A percentile compares a stretch with the other conserved stretches of the same genome.
phyloP scores from a whole-genome alignment of 1,284 basidiomycete species.

The Melanopsichium pennsylvanicum region DNA sequence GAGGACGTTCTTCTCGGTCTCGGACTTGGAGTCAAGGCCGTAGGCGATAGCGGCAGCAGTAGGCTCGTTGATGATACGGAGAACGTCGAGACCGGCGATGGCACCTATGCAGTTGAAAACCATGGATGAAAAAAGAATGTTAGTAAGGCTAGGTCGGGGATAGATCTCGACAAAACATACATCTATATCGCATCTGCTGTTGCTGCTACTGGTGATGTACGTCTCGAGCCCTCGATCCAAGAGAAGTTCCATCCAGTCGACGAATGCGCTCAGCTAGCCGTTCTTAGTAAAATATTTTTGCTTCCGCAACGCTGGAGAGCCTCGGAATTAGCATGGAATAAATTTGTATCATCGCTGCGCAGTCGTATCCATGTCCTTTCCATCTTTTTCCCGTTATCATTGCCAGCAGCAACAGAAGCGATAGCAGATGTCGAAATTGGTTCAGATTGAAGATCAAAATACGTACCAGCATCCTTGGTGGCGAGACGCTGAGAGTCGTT shows the following conservation, averaged over 20 bases:
- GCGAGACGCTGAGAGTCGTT: constrained; percentile 76
- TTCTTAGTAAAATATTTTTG: constrained; percentile 55
- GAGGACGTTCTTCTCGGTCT: constrained; percentile 87
- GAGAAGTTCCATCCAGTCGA: neutral
- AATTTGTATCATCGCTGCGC: constrained; percentile 62
- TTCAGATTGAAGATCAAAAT: neutral
- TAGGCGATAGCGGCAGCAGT: constrained; percentile 69
- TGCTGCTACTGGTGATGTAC: constrained; percentile 3
- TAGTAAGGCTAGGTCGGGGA: too few relatives aligned
- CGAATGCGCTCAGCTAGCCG: constrained; percentile 55
- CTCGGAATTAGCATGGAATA: constrained; percentile 66
- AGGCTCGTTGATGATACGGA: constrained; percentile 76
- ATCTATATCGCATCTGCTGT: constrained; percentile 1
- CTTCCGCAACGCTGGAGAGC: constrained; percentile 50
- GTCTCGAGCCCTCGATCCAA: neutral
- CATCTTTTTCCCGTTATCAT: neutral
- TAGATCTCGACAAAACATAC: too few relatives aligned
- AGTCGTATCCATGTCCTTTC: neutral
- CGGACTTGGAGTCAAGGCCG: constrained; percentile 70
- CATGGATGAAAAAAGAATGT: neutral
- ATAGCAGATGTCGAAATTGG: neutral
- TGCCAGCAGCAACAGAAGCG: constrained; percentile 2
- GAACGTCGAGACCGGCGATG: constrained; percentile 74
- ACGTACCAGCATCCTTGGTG: constrained; percentile 69
- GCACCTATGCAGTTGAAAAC: constrained; percentile 65